Percentiles rank a stretch among this genome's conserved stretches.
phyloP scores from a whole-genome alignment of 2,329 filamentous ascomycete genomes.

The Seiridium unicorne region DNA sequence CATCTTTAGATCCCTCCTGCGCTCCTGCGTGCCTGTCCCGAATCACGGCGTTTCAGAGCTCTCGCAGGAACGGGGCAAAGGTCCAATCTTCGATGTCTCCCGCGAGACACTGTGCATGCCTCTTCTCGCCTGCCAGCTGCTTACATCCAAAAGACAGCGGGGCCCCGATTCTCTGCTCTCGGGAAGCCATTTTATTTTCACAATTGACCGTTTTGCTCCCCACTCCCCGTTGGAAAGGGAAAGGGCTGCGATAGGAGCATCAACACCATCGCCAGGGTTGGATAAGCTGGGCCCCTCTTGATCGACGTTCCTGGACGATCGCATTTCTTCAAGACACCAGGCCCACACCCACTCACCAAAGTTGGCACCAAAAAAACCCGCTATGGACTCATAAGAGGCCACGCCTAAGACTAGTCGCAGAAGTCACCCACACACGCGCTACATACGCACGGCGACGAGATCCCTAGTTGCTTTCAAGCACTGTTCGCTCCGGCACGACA shows the following conservation, averaged over 20 bases:
- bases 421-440: background rate
- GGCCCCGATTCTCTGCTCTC: background rate
- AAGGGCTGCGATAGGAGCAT: background rate
- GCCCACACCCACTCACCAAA: background rate
- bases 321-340: conserved; percentile 4
- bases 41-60: background rate
- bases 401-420: background rate
- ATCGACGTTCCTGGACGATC: conserved; percentile 11
- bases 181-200: background rate
- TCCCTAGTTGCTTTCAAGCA: background rate
- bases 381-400: background rate
- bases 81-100: background rate
- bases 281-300: conserved; percentile 8
- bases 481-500: background rate
- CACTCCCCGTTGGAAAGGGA: background rate
- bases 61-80: background rate
- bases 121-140: background rate
- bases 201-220: background rate
- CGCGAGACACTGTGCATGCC: background rate
- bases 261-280: background rate
- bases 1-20: background rate
- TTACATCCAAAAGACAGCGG: background rate
- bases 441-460: background rate
- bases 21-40: background rate
- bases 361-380: background rate